Base-by-base conservation (phyloP, 768 basidiomycete species). In the Boletus rex-veris region DNA sequence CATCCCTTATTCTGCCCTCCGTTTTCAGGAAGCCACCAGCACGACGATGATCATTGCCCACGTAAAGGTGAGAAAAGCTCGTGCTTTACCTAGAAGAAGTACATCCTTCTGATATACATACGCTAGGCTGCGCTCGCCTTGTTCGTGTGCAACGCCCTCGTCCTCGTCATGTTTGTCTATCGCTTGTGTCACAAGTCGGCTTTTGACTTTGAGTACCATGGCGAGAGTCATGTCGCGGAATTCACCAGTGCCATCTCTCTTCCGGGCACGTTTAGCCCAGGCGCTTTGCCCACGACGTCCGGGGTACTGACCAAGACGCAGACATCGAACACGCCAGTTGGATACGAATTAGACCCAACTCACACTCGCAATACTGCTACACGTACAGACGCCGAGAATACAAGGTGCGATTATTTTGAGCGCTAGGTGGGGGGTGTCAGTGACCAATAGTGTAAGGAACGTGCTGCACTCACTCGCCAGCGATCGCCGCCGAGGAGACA, bases 1-100 rank as follows among this genome's bases (percentile, higher is more conserved):
- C 3, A 65, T 67, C 45, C 40, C 57, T 21, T 60, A 65, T 40
- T 70, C 66, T 2, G 8, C 41, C 33, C 57, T 70, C 45, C 60
- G 65, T 12, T 52, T 70, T 3, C 12, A 50, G 14, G 31, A 18
- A 6, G 6, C 52, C 6, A 40, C 50, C 0, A 50, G 24, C 24
- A 3, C 8, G 6, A 57, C 68, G 15, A 0, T 63, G 3, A 26
- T 56, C 28, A 54, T 70, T 28, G 68, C 51, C 15, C 63, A 67
- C 35, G 15, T 53, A 16, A 69, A 70, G 66, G 66, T 63, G 50
- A 10, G 33, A 35, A 39, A 24, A 15, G 0, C 2, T 7, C 21
- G 26, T 12, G 1, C 1, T 30, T 2, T 16, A 38, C 14, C 21
- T 26, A 15, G 14, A 10, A 14, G n/a, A 3, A 44, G 7, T n/a